These are phyloP conservation scores for Sextonia rubra DNA, from an alignment of 164 flowering plant species.

Conservation along the genomic window DNA sequence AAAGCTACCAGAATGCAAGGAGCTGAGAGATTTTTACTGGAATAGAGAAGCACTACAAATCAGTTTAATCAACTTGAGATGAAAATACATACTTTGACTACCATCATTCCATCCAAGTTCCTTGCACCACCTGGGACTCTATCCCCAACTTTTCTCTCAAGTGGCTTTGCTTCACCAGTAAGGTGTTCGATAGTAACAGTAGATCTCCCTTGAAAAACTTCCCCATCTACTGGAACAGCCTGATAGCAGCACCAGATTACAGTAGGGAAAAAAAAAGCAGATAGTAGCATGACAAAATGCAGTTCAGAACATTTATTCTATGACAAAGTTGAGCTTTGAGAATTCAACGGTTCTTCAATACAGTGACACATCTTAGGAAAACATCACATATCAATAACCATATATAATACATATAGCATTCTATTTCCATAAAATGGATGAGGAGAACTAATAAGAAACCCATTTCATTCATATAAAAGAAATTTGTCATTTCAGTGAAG, in stretches of 20 bases:
- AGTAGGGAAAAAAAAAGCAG: background rate
- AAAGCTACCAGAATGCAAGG: background rate
- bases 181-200: conserved; percentile 92
- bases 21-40: background rate
- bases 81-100: conserved; percentile 62
- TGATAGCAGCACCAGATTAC: conserved; percentile 34
- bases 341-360: background rate
- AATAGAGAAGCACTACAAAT: background rate
- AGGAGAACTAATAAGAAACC: background rate
- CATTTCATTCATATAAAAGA: too few species aligned
- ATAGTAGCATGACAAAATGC: background rate
- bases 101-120: conserved; percentile 92
- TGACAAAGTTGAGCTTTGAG: background rate
- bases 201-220: conserved; percentile 82
- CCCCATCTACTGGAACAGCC: conserved; percentile 96
- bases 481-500: too few species aligned
- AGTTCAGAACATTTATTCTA: background rate
- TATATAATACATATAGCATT: background rate
- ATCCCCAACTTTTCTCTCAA: conserved; percentile 74
- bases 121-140: conserved; percentile 96
- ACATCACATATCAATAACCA: conserved; percentile 2
- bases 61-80: background rate
- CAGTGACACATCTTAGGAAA: background rate
- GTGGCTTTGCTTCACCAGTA: conserved; percentile 96
- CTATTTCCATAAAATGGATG: background rate